These are phyloP conservation scores for Suhomyces kunorum DNA, from an alignment of 1,139 yeast species.

Conservation along the genomic window DNA sequence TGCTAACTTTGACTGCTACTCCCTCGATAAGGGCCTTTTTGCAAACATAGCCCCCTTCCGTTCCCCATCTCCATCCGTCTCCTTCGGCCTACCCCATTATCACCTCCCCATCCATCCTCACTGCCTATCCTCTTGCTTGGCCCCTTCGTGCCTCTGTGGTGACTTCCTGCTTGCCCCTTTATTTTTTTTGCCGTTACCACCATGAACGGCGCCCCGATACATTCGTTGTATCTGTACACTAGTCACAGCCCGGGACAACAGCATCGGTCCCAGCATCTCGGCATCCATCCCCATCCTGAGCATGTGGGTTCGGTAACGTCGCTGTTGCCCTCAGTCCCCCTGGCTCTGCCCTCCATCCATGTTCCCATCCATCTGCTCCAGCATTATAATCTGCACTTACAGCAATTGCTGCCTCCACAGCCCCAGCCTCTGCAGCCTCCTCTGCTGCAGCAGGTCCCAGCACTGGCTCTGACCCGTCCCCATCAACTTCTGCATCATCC, in stretches of 20 bases:
- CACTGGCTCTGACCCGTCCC: slow-evolving; percentile 8
- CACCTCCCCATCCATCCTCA: neutral
- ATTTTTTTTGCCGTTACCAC: slow-evolving; percentile 13
- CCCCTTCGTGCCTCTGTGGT: neutral
- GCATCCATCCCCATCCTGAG: slow-evolving; percentile 6
- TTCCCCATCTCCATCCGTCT: neutral
- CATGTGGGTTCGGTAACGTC: slow-evolving; percentile 5
- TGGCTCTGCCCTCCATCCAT: slow-evolving; percentile 7
- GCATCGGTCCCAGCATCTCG: slow-evolving; percentile 6
- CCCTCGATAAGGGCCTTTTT: slow-evolving; percentile 3
- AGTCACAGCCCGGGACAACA: slow-evolving; percentile 11
- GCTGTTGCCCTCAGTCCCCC: slow-evolving; percentile 10
- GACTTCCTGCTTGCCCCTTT: slow-evolving; percentile 9
- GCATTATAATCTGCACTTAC: slow-evolving; percentile 12
- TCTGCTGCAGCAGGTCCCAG: slow-evolving; percentile 12
- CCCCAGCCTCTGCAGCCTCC: slow-evolving; percentile 4
- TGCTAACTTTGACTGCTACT: slow-evolving; percentile 1
- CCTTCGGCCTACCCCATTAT: no score
- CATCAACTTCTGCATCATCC: slow-evolving; percentile 8
- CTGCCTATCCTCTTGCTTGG: neutral
- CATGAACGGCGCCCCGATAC: slow-evolving; percentile 20
- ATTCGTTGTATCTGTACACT: slow-evolving; percentile 18
- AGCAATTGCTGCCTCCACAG: slow-evolving; percentile 10
- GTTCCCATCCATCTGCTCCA: slow-evolving; percentile 9
- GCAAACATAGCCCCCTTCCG: neutral